Evolutionary conservation across 768 basidiomycete genomes (phyloP).

Genomic region (Hypholoma sublateritium): DNA sequence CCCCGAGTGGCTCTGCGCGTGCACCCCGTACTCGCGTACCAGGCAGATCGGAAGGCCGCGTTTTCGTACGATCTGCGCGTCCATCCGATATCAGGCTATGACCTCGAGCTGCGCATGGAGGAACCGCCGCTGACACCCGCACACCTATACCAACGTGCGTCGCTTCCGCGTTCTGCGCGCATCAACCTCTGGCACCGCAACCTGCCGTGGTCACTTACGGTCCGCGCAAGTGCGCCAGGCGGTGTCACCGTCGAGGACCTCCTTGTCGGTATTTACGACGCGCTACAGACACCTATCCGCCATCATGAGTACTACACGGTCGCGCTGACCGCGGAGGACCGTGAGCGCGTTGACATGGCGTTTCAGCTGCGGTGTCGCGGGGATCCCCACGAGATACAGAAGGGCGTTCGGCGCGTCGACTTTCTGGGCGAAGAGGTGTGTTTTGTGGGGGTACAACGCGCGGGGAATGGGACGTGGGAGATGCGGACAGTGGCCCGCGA

Average conservation of each 20-base stretch:
- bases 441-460: conserved; percentile 31
- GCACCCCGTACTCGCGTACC: conserved; percentile 12
- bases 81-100: conserved; percentile 6
- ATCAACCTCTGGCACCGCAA: conserved; percentile 49
- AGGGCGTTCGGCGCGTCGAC: conserved; percentile 48
- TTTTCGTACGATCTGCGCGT: conserved; percentile 14
- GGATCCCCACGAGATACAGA: conserved; percentile 24
- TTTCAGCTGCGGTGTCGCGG: conserved; percentile 38
- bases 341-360: conserved; percentile 37
- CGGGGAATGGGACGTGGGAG: conserved; percentile 29
- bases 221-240: conserved; percentile 34
- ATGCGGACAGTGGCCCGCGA: conserved; percentile 24
- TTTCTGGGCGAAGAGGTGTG: conserved; percentile 44
- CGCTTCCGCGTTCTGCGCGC: conserved; percentile 42
- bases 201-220: conserved; percentile 55
- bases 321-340: conserved; percentile 40
- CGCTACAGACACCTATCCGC: conserved; percentile 37
- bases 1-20: conserved; percentile 2
- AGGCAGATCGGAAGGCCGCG: background rate
- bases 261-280: conserved; percentile 39
- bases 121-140: background rate
- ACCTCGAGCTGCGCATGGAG: background rate
- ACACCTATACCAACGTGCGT: conserved; percentile 32
- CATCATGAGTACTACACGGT: conserved; percentile 46
- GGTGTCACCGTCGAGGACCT: conserved; percentile 53